Evolutionary conservation across 495 filamentous ascomycete species (phyloP).

Genomic region (Penicillium coprophilum): DNA sequence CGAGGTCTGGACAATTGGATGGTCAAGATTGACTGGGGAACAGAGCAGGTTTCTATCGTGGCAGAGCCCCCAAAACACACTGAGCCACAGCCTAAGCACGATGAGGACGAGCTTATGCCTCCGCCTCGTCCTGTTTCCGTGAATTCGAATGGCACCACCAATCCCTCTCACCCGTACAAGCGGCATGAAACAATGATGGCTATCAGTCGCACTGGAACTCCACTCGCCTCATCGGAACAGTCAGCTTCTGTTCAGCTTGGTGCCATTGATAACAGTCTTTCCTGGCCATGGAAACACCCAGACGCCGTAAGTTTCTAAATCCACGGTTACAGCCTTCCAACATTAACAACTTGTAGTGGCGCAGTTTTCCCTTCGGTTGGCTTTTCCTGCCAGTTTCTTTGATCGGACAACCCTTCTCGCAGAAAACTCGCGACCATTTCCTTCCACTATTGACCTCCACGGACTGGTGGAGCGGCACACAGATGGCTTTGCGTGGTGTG

Average conservation of each 20-base stretch:
- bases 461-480: constrained; percentile 95
- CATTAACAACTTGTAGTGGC: constrained; percentile 53
- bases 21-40: constrained; percentile 89
- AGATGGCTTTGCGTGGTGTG: constrained; percentile 74
- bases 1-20: constrained; percentile 99
- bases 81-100: constrained; percentile 39
- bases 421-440: constrained; percentile 90
- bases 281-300: constrained; percentile 99
- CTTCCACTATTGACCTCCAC: constrained; percentile 90
- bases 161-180: constrained; percentile 62
- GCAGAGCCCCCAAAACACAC: constrained; percentile 76
- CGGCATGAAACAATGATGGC: constrained; percentile 84
- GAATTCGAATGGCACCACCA: constrained; percentile 38
- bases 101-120: constrained; percentile 52
- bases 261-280: constrained; percentile 96
- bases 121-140: constrained; percentile 58
- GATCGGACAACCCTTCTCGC: constrained; percentile 93
- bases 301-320: constrained; percentile 65
- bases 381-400: constrained; percentile 94
- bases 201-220: constrained; percentile 60
- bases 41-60: constrained; percentile 77
- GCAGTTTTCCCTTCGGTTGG: constrained; percentile 97
- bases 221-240: constrained; percentile 42
- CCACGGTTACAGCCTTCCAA: not conserved
- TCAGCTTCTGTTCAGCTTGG: constrained; percentile 73